Evolutionary conservation across 768 basidiomycete species (phyloP).

Genomic region (Rhizopogon sp.): DNA sequence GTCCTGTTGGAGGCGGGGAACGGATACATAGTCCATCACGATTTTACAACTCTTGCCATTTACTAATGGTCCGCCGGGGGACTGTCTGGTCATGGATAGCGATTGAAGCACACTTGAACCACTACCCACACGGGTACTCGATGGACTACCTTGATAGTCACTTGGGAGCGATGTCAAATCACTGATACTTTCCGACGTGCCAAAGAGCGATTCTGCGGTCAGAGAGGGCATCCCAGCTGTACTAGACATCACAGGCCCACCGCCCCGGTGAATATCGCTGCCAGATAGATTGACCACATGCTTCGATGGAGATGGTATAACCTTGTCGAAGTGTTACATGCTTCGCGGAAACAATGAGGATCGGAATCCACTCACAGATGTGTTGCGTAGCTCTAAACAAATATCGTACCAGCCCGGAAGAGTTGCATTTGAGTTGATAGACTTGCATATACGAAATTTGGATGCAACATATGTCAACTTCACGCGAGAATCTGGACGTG

Average conservation of each 20-base stretch:
- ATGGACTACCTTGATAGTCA: slow-evolving; percentile 7
- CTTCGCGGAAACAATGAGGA: neutral
- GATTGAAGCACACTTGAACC: neutral
- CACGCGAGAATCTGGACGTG: slow-evolving; percentile 23
- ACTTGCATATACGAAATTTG: slow-evolving; percentile 43
- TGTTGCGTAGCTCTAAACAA: slow-evolving; percentile 12
- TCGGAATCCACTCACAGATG: slow-evolving; percentile 17
- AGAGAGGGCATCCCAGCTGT: neutral
- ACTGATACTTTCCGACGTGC: slow-evolving; percentile 11
- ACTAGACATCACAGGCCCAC: neutral
- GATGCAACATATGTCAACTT: slow-evolving; percentile 43
- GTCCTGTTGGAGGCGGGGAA: neutral
- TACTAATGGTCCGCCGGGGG: neutral
- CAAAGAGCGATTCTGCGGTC: neutral
- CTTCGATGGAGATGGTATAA: neutral
- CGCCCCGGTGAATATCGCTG: neutral
- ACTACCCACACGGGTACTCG: too few relatives aligned
- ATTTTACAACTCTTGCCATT: neutral
- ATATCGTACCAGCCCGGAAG: slow-evolving; percentile 62
- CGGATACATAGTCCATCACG: neutral
- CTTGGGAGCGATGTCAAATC: slow-evolving; percentile 26
- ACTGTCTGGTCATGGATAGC: neutral
- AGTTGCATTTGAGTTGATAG: slow-evolving; percentile 35
- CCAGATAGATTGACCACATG: neutral
- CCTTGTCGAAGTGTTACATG: neutral